phyloP scores from a whole-genome alignment of 2,329 filamentous ascomycete genomes.

The Annulohypoxylon truncatum region DNA sequence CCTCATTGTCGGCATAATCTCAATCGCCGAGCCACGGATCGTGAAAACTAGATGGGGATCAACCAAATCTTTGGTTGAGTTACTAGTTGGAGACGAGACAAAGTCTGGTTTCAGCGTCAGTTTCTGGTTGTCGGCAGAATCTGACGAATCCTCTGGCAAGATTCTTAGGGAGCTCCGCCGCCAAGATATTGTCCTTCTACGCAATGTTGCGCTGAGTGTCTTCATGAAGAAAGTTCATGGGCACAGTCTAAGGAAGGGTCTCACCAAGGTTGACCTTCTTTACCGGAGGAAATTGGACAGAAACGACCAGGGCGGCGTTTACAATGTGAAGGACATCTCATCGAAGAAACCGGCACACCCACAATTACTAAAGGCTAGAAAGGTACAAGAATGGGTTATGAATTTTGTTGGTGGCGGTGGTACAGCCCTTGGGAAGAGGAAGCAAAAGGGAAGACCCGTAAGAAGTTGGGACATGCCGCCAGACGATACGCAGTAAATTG shows the following conservation, averaged over 20 bases:
- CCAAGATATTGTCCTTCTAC: slow-evolving; percentile 82
- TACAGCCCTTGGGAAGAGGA: slow-evolving; percentile 44
- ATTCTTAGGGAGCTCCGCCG: slow-evolving; percentile 63
- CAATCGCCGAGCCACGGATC: slow-evolving; percentile 73
- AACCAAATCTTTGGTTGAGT: slow-evolving; percentile 75
- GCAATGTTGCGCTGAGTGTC: slow-evolving; percentile 80
- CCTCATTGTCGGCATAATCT: slow-evolving; percentile 82
- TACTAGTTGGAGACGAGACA: slow-evolving; percentile 88
- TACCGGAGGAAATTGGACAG: slow-evolving; percentile 65
- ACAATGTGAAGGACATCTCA: slow-evolving; percentile 63
- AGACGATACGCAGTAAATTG: slow-evolving; percentile 46
- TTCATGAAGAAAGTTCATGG: slow-evolving; percentile 86
- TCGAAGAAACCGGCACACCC: slow-evolving; percentile 53
- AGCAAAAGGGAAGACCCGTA: slow-evolving; percentile 43
- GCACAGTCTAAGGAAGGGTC: slow-evolving; percentile 78
- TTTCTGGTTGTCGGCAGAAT: slow-evolving; percentile 75
- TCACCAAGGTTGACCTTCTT: slow-evolving; percentile 77
- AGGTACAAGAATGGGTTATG: slow-evolving; percentile 80
- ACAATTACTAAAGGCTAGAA: slow-evolving; percentile 71
- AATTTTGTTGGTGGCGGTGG: slow-evolving; percentile 69
- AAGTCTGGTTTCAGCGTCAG: slow-evolving; percentile 82
- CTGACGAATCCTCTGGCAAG: slow-evolving; percentile 36
- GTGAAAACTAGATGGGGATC: slow-evolving; percentile 75
- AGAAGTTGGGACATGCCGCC: slow-evolving; percentile 51
- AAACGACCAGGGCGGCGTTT: slow-evolving; percentile 66